phyloP scores from a whole-genome alignment of 1,139 yeast genomes.

The Nakaseomyces uthaithaninus region DNA sequence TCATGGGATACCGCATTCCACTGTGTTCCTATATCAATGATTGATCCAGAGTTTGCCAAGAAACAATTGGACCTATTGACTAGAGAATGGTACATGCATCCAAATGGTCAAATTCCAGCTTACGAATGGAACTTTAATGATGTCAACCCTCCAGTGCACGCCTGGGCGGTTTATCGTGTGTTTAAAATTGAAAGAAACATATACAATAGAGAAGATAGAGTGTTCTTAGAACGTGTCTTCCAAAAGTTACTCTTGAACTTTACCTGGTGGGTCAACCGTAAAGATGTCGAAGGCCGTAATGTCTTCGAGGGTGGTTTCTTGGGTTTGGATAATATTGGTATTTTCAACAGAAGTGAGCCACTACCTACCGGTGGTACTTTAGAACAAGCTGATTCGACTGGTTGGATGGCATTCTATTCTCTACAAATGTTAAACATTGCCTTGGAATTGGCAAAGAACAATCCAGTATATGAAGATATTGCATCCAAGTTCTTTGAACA shows the following conservation, averaged over 20 bases:
- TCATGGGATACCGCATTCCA: slow-evolving; percentile 99
- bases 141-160: slow-evolving; percentile 96
- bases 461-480: slow-evolving; percentile 86
- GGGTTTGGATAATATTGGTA: slow-evolving; percentile 89
- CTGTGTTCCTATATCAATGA: slow-evolving; percentile 88
- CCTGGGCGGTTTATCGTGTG: slow-evolving; percentile 91
- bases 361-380: slow-evolving; percentile 87
- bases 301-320: slow-evolving; percentile 93
- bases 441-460: slow-evolving; percentile 76
- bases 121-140: slow-evolving; percentile 96
- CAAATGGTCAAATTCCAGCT: slow-evolving; percentile 97
- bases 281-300: slow-evolving; percentile 81
- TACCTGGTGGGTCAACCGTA: slow-evolving; percentile 98
- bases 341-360: slow-evolving; percentile 90
- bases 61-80: slow-evolving; percentile 80
- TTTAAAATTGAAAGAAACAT: slow-evolving; percentile 83
- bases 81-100: slow-evolving; percentile 98
- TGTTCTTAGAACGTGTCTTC: slow-evolving; percentile 83
- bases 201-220: slow-evolving; percentile 75
- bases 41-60: slow-evolving; percentile 91
- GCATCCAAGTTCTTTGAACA: slow-evolving; percentile 96
- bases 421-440: slow-evolving; percentile 92
- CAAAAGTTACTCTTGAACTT: slow-evolving; percentile 84
- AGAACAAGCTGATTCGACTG: slow-evolving; percentile 95
- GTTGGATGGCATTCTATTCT: slow-evolving; percentile 96